phyloP scores from a whole-genome alignment of 352 stramenopile species.

The Hyaloperonospora arabidopsidis region DNA sequence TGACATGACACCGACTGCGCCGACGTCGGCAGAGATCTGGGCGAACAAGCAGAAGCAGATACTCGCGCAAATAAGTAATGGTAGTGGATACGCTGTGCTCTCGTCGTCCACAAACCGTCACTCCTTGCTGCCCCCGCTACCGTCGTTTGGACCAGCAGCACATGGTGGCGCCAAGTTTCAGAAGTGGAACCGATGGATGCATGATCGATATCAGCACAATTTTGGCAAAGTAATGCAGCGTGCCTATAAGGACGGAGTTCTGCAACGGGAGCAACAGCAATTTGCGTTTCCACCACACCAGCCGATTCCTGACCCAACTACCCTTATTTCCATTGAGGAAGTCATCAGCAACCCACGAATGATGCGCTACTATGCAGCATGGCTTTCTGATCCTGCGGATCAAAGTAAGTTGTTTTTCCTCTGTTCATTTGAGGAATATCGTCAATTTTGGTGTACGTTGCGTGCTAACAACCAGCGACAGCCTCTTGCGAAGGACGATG shows the following conservation, averaged over 20 bases:
- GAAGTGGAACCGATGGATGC: constrained; percentile 80
- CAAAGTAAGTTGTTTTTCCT: constrained; percentile 80
- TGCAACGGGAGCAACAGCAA: constrained; percentile 26
- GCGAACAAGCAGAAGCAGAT: constrained; percentile 69
- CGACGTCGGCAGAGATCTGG: constrained; percentile 56
- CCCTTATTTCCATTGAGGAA: constrained; percentile 67
- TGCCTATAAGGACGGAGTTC: constrained; percentile 53
- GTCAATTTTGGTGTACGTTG: constrained; percentile 64
- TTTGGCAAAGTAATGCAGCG: constrained; percentile 60
- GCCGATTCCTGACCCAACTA: constrained; percentile 32
- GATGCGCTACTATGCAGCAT: constrained; percentile 75
- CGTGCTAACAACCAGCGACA: constrained; percentile 57
- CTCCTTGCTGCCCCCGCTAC: constrained; percentile 21
- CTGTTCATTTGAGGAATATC: constrained; percentile 69
- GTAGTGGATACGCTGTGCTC: constrained; percentile 15
- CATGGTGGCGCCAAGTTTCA: constrained; percentile 67
- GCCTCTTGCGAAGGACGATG: constrained; percentile 74
- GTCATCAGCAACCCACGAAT: constrained; percentile 71
- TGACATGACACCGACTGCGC: constrained; percentile 27
- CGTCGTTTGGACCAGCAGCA: constrained; percentile 23
- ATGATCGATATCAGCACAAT: constrained; percentile 67
- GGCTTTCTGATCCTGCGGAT: constrained; percentile 41
- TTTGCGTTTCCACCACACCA: constrained; percentile 28
- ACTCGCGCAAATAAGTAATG: constrained; percentile 40
- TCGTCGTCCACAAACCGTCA: constrained; percentile 22